A percentile compares a stretch with the other conserved stretches of the same genome.
Conservation (phyloP, 208 protist species). For the Kentomonas sorsogonicus region DNA sequence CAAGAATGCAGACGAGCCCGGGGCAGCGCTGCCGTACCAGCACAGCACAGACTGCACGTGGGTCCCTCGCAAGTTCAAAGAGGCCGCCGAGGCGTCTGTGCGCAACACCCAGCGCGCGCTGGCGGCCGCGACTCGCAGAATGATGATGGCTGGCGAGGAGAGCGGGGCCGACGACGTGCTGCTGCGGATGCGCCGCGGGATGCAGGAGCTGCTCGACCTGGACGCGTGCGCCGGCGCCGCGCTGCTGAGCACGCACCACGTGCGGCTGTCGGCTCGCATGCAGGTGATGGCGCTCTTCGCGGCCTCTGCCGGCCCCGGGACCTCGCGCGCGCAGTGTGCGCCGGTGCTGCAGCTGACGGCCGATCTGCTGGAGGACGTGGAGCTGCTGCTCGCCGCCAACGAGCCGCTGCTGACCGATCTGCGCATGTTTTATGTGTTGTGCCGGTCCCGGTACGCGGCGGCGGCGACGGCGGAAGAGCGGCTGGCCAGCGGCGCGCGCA, state of each 20-base stretch:
- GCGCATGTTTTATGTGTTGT: slow-evolving; percentile 65
- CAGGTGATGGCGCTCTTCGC: slow-evolving; percentile 39
- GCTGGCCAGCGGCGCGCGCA: slow-evolving; percentile 8
- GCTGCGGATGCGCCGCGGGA: background rate
- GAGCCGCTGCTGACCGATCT: slow-evolving; percentile 57
- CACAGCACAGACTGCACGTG: too few relatives aligned
- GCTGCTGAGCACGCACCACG: slow-evolving; percentile 49
- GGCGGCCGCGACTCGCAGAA: background rate
- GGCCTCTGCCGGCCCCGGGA: slow-evolving; percentile 13
- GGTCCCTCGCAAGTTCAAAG: too few relatives aligned
- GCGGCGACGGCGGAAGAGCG: slow-evolving; percentile 19
- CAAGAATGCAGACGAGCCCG: background rate
- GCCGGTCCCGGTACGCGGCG: slow-evolving; percentile 36
- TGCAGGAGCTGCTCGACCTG: slow-evolving; percentile 44
- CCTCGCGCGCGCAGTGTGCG: slow-evolving; percentile 24
- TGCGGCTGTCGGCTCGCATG: slow-evolving; percentile 37
- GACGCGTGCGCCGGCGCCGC: slow-evolving; percentile 21
- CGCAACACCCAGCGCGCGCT: background rate
- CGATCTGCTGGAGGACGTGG: slow-evolving; percentile 46
- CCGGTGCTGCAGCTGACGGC: slow-evolving; percentile 37
- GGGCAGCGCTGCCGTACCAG: background rate
- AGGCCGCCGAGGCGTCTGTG: too few relatives aligned
- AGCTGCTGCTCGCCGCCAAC: slow-evolving; percentile 41
- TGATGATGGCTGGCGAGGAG: background rate
- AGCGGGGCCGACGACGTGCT: background rate